A percentile compares a stretch with the other conserved stretches of the same genome.
Evolutionary conservation across 1,284 basidiomycete species (phyloP).

Genomic region (Irpex rosettiformis): DNA sequence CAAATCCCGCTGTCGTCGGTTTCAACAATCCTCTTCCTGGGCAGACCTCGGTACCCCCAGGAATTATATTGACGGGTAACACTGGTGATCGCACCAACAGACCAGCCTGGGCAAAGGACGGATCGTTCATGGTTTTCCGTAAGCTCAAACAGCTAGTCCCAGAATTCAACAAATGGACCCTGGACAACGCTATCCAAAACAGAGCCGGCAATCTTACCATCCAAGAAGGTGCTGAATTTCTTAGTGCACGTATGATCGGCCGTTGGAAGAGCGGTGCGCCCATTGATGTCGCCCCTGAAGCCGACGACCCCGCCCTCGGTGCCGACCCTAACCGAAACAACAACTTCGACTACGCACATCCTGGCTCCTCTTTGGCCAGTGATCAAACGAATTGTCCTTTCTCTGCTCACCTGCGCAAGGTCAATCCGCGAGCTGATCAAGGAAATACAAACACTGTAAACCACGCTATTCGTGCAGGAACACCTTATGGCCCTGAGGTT

Average conservation of each 20-base stretch:
- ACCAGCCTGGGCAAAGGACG: constrained; percentile 47
- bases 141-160: constrained; percentile 52
- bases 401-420: constrained; percentile 54
- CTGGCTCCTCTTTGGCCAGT: not conserved
- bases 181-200: constrained; percentile 38
- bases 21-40: constrained; percentile 33
- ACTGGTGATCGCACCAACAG: constrained; percentile 23
- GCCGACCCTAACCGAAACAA: constrained; percentile 13
- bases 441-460: constrained; percentile 17
- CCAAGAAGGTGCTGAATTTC: constrained; percentile 42
- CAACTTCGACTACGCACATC: constrained; percentile 31
- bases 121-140: constrained; percentile 53
- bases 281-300: constrained; percentile 6
- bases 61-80: constrained; percentile 34
- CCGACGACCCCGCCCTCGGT: constrained; percentile 11
- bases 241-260: constrained; percentile 53
- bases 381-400: constrained; percentile 45
- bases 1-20: constrained; percentile 34
- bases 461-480: constrained; percentile 34
- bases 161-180: constrained; percentile 49
- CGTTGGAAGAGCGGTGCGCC: constrained; percentile 58
- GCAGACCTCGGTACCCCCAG: constrained; percentile 29
- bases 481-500: constrained; percentile 34
- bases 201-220: constrained; percentile 30
- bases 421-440: constrained; percentile 47